These are phyloP conservation scores for Onygenales sp. DNA, from an alignment of 2,329 filamentous ascomycete genomes.

Conservation along the genomic window DNA sequence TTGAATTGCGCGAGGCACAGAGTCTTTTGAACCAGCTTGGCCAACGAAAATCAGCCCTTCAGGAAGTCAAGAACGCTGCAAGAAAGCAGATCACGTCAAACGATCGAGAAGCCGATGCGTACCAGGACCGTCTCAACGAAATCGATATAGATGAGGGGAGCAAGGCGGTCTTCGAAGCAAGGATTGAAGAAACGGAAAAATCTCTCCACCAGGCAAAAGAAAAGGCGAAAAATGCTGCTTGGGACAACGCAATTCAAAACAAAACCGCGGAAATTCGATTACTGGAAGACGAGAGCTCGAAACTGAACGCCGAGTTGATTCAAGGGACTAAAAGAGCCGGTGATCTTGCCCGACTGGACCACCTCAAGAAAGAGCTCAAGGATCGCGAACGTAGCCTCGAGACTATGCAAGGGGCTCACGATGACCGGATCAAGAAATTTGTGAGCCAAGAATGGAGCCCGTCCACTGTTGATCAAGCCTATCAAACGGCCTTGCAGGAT, in stretches of 20 bases:
- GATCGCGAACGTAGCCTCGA: constrained; percentile 66
- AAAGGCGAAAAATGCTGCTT: constrained; percentile 54
- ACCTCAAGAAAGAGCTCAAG: constrained; percentile 68
- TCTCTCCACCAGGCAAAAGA: constrained; percentile 53
- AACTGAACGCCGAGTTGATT: constrained; percentile 68
- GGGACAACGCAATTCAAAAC: constrained; percentile 60
- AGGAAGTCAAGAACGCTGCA: constrained; percentile 64
- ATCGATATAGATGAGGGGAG: constrained; percentile 79
- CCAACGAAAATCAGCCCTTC: constrained; percentile 60
- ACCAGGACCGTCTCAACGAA: constrained; percentile 61
- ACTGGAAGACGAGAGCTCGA: constrained; percentile 63
- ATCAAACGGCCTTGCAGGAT: constrained; percentile 52
- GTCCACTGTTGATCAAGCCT: constrained; percentile 60
- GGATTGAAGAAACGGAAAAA: constrained; percentile 58
- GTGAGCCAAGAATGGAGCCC: constrained; percentile 60
- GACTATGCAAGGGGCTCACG: constrained; percentile 67
- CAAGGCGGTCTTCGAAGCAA: constrained; percentile 66
- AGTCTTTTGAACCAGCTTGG: constrained; percentile 62
- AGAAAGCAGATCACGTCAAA: constrained; percentile 64
- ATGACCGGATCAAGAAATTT: constrained; percentile 55
- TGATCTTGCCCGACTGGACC: constrained; percentile 75
- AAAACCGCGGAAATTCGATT: constrained; percentile 56
- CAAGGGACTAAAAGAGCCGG: constrained; percentile 72
- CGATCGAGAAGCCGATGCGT: constrained; percentile 56
- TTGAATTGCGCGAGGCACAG: constrained; percentile 67